A percentile compares a stretch with the other conserved stretches of the same genome.
Evolutionary conservation across 2,329 filamentous ascomycete species (phyloP).

Genomic region (Eutypa lata): DNA sequence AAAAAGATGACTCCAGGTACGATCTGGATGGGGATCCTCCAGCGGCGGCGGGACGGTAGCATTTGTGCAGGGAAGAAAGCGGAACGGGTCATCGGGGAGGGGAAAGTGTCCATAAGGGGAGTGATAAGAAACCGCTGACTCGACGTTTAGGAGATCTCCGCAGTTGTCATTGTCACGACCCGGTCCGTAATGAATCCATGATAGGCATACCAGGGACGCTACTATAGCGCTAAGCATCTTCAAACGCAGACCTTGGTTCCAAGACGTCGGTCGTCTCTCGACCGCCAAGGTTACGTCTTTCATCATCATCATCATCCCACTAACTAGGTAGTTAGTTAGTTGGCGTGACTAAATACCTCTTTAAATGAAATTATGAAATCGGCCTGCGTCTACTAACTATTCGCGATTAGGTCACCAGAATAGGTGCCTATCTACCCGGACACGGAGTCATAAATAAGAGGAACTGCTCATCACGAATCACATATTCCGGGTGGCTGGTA

Average conservation of each 20-base stretch:
- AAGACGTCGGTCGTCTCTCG: background rate
- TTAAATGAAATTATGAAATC: too few relatives aligned
- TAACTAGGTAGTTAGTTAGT: background rate
- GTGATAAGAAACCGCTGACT: background rate
- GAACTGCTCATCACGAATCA: too few relatives aligned
- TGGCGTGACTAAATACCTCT: too few relatives aligned
- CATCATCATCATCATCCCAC: background rate
- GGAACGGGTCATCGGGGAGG: slow-evolving; percentile 40
- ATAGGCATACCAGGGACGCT: background rate
- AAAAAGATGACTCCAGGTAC: slow-evolving; percentile 39
- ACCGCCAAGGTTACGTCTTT: background rate
- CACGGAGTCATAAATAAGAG: too few relatives aligned
- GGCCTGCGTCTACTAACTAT: too few relatives aligned
- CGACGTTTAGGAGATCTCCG: too few relatives aligned
- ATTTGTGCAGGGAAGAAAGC: slow-evolving; percentile 44
- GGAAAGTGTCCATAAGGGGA: slow-evolving; percentile 39
- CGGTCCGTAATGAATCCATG: background rate
- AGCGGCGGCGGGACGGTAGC: slow-evolving; percentile 37
- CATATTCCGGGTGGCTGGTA: too few relatives aligned
- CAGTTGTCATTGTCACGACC: background rate
- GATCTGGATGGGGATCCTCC: slow-evolving; percentile 33
- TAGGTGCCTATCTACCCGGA: too few relatives aligned
- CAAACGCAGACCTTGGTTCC: background rate
- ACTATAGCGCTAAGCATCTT: background rate
- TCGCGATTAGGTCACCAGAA: too few relatives aligned